These are phyloP conservation scores for Komagataella phaffii DNA, from an alignment of 805 yeast genomes.

Conservation along the genomic window DNA sequence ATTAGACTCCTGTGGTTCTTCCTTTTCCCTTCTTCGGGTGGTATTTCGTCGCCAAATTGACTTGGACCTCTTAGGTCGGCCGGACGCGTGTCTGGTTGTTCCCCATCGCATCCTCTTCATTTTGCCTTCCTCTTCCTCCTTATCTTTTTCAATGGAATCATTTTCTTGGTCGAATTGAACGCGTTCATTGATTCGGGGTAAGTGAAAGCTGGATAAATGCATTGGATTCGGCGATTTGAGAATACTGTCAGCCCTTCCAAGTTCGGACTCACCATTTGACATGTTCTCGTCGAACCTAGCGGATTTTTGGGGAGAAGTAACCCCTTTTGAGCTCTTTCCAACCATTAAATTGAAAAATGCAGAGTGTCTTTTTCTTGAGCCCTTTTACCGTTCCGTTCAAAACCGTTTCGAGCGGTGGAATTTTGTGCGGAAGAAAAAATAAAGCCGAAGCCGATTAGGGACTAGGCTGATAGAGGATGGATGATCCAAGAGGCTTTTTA, in stretches of 20 bases:
- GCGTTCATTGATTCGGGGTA: background rate
- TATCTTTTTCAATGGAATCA: background rate
- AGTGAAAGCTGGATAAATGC: background rate
- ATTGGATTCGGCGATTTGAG: background rate
- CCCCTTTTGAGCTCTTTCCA: background rate
- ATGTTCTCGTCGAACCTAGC: background rate
- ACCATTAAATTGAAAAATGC: background rate
- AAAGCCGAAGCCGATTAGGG: background rate
- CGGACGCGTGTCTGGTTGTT: constrained; percentile 66
- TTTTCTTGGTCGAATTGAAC: background rate
- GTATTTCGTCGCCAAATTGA: constrained; percentile 6
- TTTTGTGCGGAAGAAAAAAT: background rate
- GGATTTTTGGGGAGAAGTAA: background rate
- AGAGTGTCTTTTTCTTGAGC: background rate
- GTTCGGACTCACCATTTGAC: background rate
- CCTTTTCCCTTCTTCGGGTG: background rate
- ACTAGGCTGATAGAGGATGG: background rate
- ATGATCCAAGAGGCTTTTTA: too few species aligned
- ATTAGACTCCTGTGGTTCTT: constrained; percentile 1
- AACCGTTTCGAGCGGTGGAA: background rate
- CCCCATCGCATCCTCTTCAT: constrained; percentile 86
- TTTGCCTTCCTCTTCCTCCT: background rate
- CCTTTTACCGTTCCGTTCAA: background rate
- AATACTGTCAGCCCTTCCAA: background rate
- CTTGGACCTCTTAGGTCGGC: constrained; percentile 17